A percentile compares a stretch with the other conserved stretches of the same genome.
Evolutionary conservation across 768 basidiomycete species (phyloP).

Genomic region (Lanmaoa pseudosensibilis): DNA sequence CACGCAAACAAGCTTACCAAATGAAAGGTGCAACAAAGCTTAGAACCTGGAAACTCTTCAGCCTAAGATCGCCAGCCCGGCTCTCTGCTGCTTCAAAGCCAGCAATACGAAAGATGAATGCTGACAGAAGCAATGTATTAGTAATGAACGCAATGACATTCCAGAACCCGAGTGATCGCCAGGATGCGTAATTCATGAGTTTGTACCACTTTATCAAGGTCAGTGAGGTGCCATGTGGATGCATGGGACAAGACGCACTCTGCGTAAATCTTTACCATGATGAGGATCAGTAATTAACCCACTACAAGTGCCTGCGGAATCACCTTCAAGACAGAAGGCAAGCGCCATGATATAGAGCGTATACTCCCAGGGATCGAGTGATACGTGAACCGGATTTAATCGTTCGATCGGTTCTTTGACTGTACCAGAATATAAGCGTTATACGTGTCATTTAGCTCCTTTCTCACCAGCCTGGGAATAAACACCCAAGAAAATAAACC

Average conservation of each 20-base stretch:
- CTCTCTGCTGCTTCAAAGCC: conserved; percentile 46
- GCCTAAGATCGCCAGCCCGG: conserved; percentile 38
- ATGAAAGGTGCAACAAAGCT: conserved; percentile 87
- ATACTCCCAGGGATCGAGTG: conserved; percentile 80
- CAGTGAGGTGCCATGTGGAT: neutral
- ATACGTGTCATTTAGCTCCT: neutral
- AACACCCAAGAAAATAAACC: conserved; percentile 73
- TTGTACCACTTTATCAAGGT: conserved; percentile 55
- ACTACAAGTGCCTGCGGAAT: conserved; percentile 9
- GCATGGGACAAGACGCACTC: conserved; percentile 13
- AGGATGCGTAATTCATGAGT: conserved; percentile 72
- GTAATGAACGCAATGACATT: conserved; percentile 67
- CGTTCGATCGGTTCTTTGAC: conserved; percentile 79
- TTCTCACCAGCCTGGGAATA: conserved; percentile 81
- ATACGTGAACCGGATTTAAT: conserved; percentile 50
- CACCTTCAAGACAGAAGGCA: conserved; percentile 80
- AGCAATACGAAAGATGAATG: conserved; percentile 70
- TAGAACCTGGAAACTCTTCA: conserved; percentile 84
- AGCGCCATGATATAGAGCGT: conserved; percentile 76
- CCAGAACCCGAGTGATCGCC: conserved; percentile 84
- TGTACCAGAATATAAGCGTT: conserved; percentile 25
- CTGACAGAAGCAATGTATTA: conserved; percentile 67
- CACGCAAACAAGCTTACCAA: conserved; percentile 53
- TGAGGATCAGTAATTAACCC: conserved; percentile 41
- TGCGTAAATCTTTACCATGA: conserved; percentile 22